Evolutionary conservation across 371 early-diverging fungal species (phyloP), one percentile per base, ranked within the genome.

Genomic region (Mucor circinelloides): DNA sequence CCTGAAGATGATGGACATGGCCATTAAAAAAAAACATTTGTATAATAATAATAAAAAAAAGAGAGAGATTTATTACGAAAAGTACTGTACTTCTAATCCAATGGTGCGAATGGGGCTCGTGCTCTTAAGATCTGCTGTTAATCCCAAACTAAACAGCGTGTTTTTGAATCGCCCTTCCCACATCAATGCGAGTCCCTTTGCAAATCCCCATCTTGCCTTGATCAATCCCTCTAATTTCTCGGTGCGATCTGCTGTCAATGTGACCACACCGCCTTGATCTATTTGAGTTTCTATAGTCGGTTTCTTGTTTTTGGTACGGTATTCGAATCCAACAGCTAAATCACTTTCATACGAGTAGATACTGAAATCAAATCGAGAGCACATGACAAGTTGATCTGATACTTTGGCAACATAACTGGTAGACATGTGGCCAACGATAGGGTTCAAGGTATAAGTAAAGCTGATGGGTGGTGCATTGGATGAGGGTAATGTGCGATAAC

Each of bases 301-400:
- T 13, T 42, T 66, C 27, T 42, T 67, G 34, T 64, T 67, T 64
- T 68, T 73, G 1, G 79, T 76, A 3, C 71, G 70, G 54, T 91
- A 95, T 68, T 95, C 95, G 9, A 91, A 77, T 4, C 96, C 96
- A 28, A 93, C 76, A 1, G 89, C 88, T 34, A 95, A 77, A 78
- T 96, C 95, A 36, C 94, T 92, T 58, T 93, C 92, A 58, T 93
- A 92, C 54, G 93, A 92, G 73, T 94, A 95, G 12, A 91, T 87
- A 61, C 95, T 96, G 71, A 95, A 93, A 65, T 93, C 91, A 78
- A 92, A 97, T 27, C 92, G 83, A 0, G 94, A 92, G 30, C 95
- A 85, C 67, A 94, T 78, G 15, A 87, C 89, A 30, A 92, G 70
- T 44, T 88, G 82, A 3, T 86, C 85, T 19, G 87, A 84, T 21